Evolutionary conservation across 768 basidiomycete species (phyloP), one percentile per base, ranked within the genome.

Genomic region (Hericium coralloides): DNA sequence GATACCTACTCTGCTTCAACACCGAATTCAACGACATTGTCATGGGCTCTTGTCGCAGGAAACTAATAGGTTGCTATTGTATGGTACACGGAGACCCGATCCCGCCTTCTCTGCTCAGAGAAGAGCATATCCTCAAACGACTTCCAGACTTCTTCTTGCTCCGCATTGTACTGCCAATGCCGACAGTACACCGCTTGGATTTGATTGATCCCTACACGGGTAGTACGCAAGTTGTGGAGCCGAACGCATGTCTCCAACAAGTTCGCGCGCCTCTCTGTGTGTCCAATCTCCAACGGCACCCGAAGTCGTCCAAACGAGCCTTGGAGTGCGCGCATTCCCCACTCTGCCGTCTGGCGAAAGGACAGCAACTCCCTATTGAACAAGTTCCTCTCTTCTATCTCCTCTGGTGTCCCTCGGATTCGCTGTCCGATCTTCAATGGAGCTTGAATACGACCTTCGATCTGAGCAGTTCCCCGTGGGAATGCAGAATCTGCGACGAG

Each of bases 321-420:
- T 58, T 79, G 77, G 7, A 81, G 51, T 5, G 64, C 58, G 1
- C 67, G 67, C 69, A 74, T 79, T 0, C 79, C 79, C 80, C 78
- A 82, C 60, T 82, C 77, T 12, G 76, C 76, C 0, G 78, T 74
- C 62, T 82, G 79, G 2, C 72, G 61, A 58, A 66, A 79, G 2
- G 75, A 77, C 0, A 80, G 63, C 0, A 80, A 68, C 58, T 80
- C 64, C 0, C 64, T 52, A 61, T 79, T 68, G 54, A 69, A 72
- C 2, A 47, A 62, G 31, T 73, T 48, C 0, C 59, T 14, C 26
- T 66, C 59, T 4, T 64, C 61, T 9, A 66, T 63, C 20, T 69
- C 65, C 7, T 54, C 49, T 8, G 36, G 26, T 36, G 60, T 52
- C 0, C 43, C 54, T 10, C 61, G 59, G 15, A 69, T 43, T 0